A percentile compares a stretch with the other conserved stretches of the same genome.
Evolutionary conservation across 2,329 filamentous ascomycete genomes (phyloP).

Genomic region (Stagonosporopsis tanaceti): DNA sequence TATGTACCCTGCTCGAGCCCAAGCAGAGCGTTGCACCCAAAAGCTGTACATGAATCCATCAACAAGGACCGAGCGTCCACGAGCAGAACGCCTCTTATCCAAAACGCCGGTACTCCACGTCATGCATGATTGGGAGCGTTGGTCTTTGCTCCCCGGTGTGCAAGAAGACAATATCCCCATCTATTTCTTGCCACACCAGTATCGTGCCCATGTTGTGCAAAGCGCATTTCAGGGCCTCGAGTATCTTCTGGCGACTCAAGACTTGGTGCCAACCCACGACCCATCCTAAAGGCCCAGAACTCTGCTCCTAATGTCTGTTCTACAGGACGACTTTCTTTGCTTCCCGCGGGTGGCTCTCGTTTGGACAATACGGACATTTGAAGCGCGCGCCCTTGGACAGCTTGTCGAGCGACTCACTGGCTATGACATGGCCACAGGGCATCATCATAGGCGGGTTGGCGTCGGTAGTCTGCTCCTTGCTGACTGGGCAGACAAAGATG

Average conservation of each 20-base stretch:
- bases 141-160: not conserved
- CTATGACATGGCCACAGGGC: slow-evolving; percentile 93
- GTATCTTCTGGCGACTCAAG: not conserved
- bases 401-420: slow-evolving; percentile 80
- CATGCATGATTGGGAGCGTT: not conserved
- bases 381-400: slow-evolving; percentile 81
- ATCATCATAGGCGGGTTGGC: slow-evolving; percentile 96
- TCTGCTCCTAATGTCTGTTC: slow-evolving; percentile 7
- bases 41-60: not conserved
- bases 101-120: not conserved
- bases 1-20: not conserved
- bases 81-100: not conserved
- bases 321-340: slow-evolving; percentile 58
- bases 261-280: not conserved
- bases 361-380: slow-evolving; percentile 97
- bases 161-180: not conserved
- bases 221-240: not conserved
- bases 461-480: slow-evolving; percentile 94
- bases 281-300: not conserved
- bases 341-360: slow-evolving; percentile 79
- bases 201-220: not conserved
- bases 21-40: not conserved
- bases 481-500: slow-evolving; percentile 97
- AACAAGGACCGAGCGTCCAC: not conserved
- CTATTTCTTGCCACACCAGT: not conserved